These are phyloP conservation scores for Pyricularia sp. DNA, from an alignment of 2,329 filamentous ascomycete species.

Conservation along the genomic window DNA sequence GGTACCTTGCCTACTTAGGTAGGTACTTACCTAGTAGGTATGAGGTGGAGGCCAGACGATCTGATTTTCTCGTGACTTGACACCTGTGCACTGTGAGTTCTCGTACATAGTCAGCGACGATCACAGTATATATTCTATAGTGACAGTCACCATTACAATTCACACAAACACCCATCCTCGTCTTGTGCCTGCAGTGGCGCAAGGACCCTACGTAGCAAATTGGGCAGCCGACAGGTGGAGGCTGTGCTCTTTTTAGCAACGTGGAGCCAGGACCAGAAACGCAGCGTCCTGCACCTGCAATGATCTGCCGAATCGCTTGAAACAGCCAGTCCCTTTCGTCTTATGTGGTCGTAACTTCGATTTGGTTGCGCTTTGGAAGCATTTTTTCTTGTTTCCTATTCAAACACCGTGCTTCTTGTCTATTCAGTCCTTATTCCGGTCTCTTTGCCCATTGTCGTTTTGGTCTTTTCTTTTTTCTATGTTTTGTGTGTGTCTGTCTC, in stretches of 20 bases:
- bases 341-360: not conserved
- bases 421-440: not conserved
- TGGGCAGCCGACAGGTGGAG: no score
- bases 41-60: no score
- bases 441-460: not conserved
- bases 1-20: no score
- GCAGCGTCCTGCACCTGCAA: not conserved
- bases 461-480: not conserved
- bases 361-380: not conserved
- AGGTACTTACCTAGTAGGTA: no score
- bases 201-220: not conserved
- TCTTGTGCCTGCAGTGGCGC: not conserved
- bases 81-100: no score
- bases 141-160: not conserved
- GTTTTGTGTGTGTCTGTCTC: not conserved
- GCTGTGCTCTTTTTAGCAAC: not conserved
- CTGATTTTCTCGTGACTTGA: no score
- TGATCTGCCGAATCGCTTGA: not conserved
- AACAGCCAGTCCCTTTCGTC: not conserved
- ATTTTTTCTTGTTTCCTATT: not conserved
- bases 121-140: not conserved
- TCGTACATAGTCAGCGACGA: not conserved
- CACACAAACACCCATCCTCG: not conserved
- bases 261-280: not conserved
- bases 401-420: not conserved